Conservation (phyloP, 208 protist genomes). For the Acanthamoeba sp. region DNA sequence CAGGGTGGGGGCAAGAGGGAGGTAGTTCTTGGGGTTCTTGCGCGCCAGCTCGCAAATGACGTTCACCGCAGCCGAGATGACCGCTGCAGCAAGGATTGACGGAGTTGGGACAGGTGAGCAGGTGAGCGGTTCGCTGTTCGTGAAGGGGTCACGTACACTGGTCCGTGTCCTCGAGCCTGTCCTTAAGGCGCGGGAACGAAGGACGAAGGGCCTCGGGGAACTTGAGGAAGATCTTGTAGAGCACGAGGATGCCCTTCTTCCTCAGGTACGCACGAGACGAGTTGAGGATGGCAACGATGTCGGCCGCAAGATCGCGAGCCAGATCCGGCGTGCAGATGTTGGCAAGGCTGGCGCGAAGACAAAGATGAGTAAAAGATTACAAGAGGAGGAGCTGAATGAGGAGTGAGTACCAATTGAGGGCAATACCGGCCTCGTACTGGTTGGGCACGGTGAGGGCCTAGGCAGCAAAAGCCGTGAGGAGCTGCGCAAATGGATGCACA, state of each 20-base stretch:
- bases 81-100: slow-evolving; percentile 79
- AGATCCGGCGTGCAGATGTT: slow-evolving; percentile 97
- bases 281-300: slow-evolving; percentile 95
- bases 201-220: slow-evolving; percentile 97
- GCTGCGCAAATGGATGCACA: not conserved
- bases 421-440: slow-evolving; percentile 96
- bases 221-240: slow-evolving; percentile 93
- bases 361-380: not conserved
- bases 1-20: slow-evolving; percentile 97
- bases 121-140: too few relatives aligned
- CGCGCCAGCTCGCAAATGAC: slow-evolving; percentile 98
- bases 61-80: slow-evolving; percentile 96
- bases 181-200: slow-evolving; percentile 96
- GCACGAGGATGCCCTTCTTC: slow-evolving; percentile 60
- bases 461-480: not conserved
- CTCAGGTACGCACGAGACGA: slow-evolving; percentile 89
- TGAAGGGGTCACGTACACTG: slow-evolving; percentile 81
- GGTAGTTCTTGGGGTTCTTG: slow-evolving; percentile 98
- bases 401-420: slow-evolving; percentile 92
- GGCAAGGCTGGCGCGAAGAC: slow-evolving; percentile 86
- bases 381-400: not conserved
- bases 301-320: slow-evolving; percentile 95
- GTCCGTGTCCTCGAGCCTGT: slow-evolving; percentile 96
- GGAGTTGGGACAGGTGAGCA: too few relatives aligned
- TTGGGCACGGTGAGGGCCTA: slow-evolving; percentile 95